Evolutionary conservation across 2,329 filamentous ascomycete genomes (phyloP).

Genomic region (Capronia epimyces): DNA sequence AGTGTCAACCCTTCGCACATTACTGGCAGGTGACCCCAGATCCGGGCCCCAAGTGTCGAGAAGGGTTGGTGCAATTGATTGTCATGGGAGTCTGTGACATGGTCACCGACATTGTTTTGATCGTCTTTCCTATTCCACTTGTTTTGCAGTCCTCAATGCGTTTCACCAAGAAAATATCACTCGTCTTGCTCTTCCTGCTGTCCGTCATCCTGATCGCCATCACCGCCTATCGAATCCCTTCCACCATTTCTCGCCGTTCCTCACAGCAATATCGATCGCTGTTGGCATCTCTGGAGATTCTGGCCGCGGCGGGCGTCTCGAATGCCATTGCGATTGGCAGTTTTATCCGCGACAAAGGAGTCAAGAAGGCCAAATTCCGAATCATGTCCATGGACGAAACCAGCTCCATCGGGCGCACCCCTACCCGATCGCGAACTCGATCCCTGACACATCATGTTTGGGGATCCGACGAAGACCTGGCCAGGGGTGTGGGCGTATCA

Average conservation of each 20-base stretch:
- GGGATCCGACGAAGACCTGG: conserved; percentile 89
- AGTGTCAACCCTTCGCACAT: conserved; percentile 70
- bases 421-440: conserved; percentile 42
- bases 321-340: conserved; percentile 88
- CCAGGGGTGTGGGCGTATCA: conserved; percentile 70
- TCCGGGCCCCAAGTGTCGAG: conserved; percentile 76
- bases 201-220: conserved; percentile 74
- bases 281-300: conserved; percentile 80
- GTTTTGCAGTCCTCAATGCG: conserved; percentile 74
- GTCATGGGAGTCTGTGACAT: conserved; percentile 88
- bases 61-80: conserved; percentile 79
- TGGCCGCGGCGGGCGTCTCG: conserved; percentile 79
- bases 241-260: conserved; percentile 65
- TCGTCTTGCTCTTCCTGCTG: conserved; percentile 75
- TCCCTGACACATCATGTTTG: conserved; percentile 66
- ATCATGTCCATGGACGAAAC: conserved; percentile 41
- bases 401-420: conserved; percentile 32
- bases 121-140: conserved; percentile 84
- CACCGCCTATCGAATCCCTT: conserved; percentile 74
- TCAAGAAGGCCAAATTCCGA: conserved; percentile 83
- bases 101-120: conserved; percentile 78
- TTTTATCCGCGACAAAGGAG: conserved; percentile 81
- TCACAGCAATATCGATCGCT: conserved; percentile 83
- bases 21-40: conserved; percentile 83
- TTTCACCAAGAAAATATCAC: conserved; percentile 69